A percentile compares a stretch with the other conserved stretches of the same genome.
Evolutionary conservation across 345 rosid genomes (phyloP).

Genomic region (Citropsis articulata): DNA sequence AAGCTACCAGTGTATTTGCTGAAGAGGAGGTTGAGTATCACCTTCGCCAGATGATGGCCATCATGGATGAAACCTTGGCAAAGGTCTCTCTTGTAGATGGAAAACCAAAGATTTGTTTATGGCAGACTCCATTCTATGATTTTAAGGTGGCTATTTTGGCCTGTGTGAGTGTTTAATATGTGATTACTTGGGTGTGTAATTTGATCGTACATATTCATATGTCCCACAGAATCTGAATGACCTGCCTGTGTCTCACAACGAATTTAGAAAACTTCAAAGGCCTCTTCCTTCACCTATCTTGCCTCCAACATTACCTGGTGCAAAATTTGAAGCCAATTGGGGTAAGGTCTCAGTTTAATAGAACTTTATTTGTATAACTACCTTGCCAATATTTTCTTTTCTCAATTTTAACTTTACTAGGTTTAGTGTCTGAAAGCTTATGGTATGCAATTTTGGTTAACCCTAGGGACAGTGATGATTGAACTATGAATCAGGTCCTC

Average conservation of each 20-base stretch:
- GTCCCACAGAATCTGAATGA: slow-evolving; percentile 42
- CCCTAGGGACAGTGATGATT: slow-evolving; percentile 24
- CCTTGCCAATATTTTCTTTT: slow-evolving; percentile 5
- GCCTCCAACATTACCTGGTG: slow-evolving; percentile 31
- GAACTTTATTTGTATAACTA: not conserved
- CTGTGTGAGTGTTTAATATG: not conserved
- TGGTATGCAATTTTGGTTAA: slow-evolving; percentile 23
- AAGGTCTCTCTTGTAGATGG: slow-evolving; percentile 25
- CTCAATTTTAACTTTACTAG: not conserved
- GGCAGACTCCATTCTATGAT: slow-evolving; percentile 78
- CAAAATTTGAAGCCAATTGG: slow-evolving; percentile 53
- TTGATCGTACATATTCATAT: slow-evolving; percentile 8
- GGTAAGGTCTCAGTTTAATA: slow-evolving; percentile 42
- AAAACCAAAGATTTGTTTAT: slow-evolving; percentile 30
- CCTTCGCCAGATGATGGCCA: slow-evolving; percentile 34
- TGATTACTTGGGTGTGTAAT: slow-evolving; percentile 1
- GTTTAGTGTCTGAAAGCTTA: slow-evolving; percentile 5
- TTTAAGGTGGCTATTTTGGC: slow-evolving; percentile 40
- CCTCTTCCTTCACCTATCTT: slow-evolving; percentile 41
- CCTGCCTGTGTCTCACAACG: slow-evolving; percentile 59
- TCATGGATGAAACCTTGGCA: slow-evolving; percentile 39
- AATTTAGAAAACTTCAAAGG: slow-evolving; percentile 49
- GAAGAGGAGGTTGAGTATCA: slow-evolving; percentile 82
- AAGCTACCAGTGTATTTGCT: slow-evolving; percentile 51
- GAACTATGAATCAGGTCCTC: slow-evolving; percentile 58